Conservation (phyloP, 1,139 yeast species). For the Geotrichum candidum region DNA sequence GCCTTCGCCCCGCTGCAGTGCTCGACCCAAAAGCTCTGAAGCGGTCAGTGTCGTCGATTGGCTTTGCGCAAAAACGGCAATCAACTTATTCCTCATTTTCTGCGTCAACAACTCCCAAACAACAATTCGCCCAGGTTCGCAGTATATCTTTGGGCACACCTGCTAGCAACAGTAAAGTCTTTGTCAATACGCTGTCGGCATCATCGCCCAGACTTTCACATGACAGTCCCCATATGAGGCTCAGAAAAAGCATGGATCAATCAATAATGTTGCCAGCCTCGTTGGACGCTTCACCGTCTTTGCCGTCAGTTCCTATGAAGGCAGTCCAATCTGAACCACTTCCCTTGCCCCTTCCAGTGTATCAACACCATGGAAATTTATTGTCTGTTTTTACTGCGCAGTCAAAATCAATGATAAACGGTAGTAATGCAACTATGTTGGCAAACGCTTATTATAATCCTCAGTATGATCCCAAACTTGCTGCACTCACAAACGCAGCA, state of each 20-base stretch:
- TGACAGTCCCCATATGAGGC: not conserved
- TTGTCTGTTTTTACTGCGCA: not conserved
- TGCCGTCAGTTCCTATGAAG: not conserved
- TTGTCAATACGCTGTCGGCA: not conserved
- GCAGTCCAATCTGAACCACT: not conserved
- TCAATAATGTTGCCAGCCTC: not conserved
- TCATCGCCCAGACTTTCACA: not conserved
- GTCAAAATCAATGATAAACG: not conserved
- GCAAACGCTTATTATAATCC: not conserved
- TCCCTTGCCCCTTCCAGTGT: not conserved
- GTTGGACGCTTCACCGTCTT: not conserved
- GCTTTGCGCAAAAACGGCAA: not conserved
- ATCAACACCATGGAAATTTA: not conserved
- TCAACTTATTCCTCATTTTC: not conserved
- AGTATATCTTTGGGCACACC: not conserved
- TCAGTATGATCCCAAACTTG: not conserved
- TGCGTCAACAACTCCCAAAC: not conserved
- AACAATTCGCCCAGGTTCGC: not conserved
- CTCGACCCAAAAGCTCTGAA: not conserved
- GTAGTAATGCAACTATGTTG: not conserved
- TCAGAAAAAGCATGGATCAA: not conserved
- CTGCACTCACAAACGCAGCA: not conserved
- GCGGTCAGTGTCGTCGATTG: not conserved
- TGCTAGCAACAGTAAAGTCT: not conserved
- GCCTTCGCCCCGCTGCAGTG: not conserved